A percentile compares a stretch with the other conserved stretches of the same genome.
Evolutionary conservation across 208 protist genomes (phyloP).

Genomic region (Wallacemonas sp.): DNA sequence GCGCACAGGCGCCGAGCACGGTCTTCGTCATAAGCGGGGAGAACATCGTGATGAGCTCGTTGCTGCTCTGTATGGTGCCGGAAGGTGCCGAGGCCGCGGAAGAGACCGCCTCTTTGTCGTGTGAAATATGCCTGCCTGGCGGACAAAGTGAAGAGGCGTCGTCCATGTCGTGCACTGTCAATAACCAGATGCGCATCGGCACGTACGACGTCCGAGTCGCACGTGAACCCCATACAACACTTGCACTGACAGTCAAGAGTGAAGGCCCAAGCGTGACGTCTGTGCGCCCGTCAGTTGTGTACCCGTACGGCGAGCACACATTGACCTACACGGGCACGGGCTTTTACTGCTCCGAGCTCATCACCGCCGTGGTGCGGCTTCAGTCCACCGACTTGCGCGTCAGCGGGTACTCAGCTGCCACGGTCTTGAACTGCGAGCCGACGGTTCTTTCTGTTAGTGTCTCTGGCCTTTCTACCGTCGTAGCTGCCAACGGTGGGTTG

Average conservation of each 20-base stretch:
- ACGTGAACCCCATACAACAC: not conserved
- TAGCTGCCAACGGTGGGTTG: not conserved
- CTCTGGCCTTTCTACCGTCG: too few species aligned
- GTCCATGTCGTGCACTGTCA: not conserved
- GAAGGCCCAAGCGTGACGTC: not conserved
- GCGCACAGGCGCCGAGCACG: conserved; percentile 23
- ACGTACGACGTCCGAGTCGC: conserved; percentile 9
- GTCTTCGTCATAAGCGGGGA: conserved; percentile 26
- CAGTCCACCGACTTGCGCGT: too few species aligned
- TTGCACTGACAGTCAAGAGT: conserved; percentile 21
- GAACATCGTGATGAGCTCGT: conserved; percentile 11
- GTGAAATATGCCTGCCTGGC: conserved; percentile 24
- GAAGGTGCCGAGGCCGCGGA: not conserved
- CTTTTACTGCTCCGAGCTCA: conserved; percentile 15
- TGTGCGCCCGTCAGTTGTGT: conserved; percentile 19
- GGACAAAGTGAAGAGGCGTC: not conserved
- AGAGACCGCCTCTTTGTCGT: not conserved
- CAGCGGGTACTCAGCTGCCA: too few species aligned
- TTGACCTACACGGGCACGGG: conserved; percentile 19
- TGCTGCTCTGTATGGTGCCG: not conserved
- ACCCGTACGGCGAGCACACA: conserved; percentile 29
- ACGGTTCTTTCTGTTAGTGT: not conserved
- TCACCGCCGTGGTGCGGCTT: too few species aligned
- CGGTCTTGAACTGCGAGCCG: not conserved
- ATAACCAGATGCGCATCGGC: not conserved